Base-by-base conservation (phyloP, 176 grass and related monocot species). In the Rhipidocladum racemiflorum region DNA sequence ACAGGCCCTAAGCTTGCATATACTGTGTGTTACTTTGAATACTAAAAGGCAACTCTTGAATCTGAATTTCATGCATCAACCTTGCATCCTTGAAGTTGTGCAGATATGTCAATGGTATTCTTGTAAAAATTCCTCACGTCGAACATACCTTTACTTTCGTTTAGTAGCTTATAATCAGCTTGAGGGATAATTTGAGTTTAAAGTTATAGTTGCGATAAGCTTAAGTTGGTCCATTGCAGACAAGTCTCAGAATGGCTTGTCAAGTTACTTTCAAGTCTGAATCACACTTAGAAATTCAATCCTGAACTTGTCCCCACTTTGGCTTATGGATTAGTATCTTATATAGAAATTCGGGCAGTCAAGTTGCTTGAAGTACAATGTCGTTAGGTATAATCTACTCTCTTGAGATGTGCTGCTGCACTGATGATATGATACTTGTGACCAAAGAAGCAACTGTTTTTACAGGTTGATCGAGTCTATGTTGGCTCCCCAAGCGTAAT, bases 391-490 rank as follows among this genome's bases (percentile, higher is more conserved):
- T 36, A 4, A 48, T 16, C 70, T 36, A 1, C 23, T 57, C 55
- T 25, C 25, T 59, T 59, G 9, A 59, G 25, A 59, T 59, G 55
- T 24, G 25, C n/a, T 11, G 9, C 23, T 3, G 7, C 11, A 60
- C 23, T 5, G 23, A 48, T 48, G 14, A 60, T 60, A 48, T 46
- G 45, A 25, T 60, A 60, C 23, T 25, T 60, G 27, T 60, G 56
- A 60, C 56, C 10, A 27, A 27, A 60, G 10, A 27, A 60, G 23
- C 56, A 60, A 60, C n/a, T 27, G 56, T 54, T 66, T 85, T 53
- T 80, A 49, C 82, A 97, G 95, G 90, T 97, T 11, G 95, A 97
- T 74, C 87, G 95, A 68, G 92, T 89, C 44, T 97, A 97, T 25
- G 88, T 93, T 42, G 55, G 90, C 72, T 97, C 95, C 15, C 92